These are phyloP conservation scores for Ogataea hybrid DNA, from an alignment of 1,139 yeast genomes.

Conservation along the genomic window DNA sequence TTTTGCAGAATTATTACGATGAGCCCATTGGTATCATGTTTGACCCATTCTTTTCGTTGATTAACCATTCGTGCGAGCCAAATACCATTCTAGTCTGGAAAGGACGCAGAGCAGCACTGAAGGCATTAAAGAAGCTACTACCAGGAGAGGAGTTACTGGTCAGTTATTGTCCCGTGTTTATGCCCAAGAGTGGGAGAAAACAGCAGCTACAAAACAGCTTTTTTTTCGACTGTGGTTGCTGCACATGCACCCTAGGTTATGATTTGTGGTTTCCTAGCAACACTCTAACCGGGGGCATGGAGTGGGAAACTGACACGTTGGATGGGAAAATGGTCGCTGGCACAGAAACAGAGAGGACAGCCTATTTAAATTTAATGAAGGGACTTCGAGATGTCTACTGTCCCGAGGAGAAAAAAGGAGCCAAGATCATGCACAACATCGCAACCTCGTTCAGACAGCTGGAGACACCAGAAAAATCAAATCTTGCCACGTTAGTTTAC, in stretches of 20 bases:
- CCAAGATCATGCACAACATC: constrained; percentile 1
- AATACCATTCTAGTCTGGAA: constrained; percentile 32
- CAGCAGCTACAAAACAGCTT: constrained; percentile 28
- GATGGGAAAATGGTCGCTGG: constrained; percentile 2
- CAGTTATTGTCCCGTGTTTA: constrained; percentile 32
- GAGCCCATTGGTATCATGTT: constrained; percentile 36
- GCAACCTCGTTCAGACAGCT: constrained; percentile 5
- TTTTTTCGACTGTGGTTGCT: constrained; percentile 38
- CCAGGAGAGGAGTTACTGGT: constrained; percentile 33
- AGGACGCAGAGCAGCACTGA: constrained; percentile 21
- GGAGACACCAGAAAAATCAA: not conserved
- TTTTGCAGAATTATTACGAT: constrained; percentile 26
- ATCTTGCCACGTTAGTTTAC: not conserved
- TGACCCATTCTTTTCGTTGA: constrained; percentile 38
- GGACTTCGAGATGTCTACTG: constrained; percentile 9
- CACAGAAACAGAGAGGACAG: not conserved
- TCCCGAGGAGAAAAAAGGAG: constrained; percentile 4
- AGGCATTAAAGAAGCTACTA: constrained; percentile 27
- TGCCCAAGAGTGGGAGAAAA: constrained; percentile 32
- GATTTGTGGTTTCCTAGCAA: constrained; percentile 24
- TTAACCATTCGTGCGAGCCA: constrained; percentile 35
- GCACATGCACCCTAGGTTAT: constrained; percentile 24
- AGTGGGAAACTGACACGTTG: constrained; percentile 11
- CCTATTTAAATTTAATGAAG: constrained; percentile 6
- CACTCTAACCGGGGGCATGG: constrained; percentile 2